Percentiles rank a stretch among this genome's conserved stretches.
Evolutionary conservation across 768 basidiomycete genomes (phyloP).

Genomic region (Lentinula guzmanii): DNA sequence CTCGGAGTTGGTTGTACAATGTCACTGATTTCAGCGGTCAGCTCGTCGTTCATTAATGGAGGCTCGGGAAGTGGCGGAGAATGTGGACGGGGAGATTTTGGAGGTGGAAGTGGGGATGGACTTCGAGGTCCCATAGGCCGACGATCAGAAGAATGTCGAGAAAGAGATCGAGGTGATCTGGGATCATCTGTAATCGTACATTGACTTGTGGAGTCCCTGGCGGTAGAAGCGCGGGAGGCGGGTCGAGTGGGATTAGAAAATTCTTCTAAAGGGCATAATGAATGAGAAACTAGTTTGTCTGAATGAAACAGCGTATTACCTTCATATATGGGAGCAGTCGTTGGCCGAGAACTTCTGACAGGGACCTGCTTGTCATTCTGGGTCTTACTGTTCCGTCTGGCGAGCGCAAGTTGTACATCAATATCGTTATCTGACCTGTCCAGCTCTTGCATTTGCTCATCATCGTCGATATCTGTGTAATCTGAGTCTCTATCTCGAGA

Average conservation of each 20-base stretch:
- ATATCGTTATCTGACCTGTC: slow-evolving; percentile 76
- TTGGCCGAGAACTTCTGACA: slow-evolving; percentile 36
- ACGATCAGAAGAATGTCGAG: slow-evolving; percentile 46
- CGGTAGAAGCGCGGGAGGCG: slow-evolving; percentile 43
- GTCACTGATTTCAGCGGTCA: slow-evolving; percentile 30
- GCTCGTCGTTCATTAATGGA: slow-evolving; percentile 40
- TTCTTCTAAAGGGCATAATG: slow-evolving; percentile 38
- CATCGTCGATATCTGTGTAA: slow-evolving; percentile 43
- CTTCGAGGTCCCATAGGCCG: slow-evolving; percentile 71
- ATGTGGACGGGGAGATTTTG: slow-evolving; percentile 29
- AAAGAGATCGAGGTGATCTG: slow-evolving; percentile 36
- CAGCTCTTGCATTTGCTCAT: slow-evolving; percentile 32
- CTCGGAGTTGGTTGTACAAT: slow-evolving; percentile 19
- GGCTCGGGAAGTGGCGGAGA: slow-evolving; percentile 22
- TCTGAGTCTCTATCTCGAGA: slow-evolving; percentile 36
- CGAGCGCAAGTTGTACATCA: slow-evolving; percentile 71
- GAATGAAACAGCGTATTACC: slow-evolving; percentile 33
- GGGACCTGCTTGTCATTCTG: slow-evolving; percentile 48
- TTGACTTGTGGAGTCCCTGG: slow-evolving; percentile 31
- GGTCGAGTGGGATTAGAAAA: slow-evolving; percentile 51
- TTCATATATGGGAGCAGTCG: slow-evolving; percentile 75
- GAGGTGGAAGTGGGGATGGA: slow-evolving; percentile 60
- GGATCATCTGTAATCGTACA: slow-evolving; percentile 36
- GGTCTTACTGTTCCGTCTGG: slow-evolving; percentile 77
- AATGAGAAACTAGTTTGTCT: slow-evolving; percentile 5